phyloP scores from a whole-genome alignment of 202 grass and related monocot species.

The Panicum hallii region DNA sequence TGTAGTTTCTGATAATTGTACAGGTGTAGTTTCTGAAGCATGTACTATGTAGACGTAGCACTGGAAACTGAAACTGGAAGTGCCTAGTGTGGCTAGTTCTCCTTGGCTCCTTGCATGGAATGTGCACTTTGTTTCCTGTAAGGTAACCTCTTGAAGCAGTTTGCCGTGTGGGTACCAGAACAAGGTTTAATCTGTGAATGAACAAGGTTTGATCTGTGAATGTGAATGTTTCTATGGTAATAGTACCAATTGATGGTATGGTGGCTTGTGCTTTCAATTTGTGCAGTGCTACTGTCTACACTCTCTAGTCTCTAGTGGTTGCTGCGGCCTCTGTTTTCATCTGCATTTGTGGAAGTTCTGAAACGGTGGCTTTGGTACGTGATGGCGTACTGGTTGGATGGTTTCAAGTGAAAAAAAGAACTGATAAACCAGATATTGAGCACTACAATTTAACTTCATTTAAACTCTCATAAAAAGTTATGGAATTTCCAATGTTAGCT shows the following conservation, averaged over 20 bases:
- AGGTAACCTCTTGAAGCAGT: background rate
- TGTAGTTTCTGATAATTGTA: conserved; percentile 2
- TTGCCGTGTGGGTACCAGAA: background rate
- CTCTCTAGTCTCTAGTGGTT: background rate
- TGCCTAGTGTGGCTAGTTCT: background rate
- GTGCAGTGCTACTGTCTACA: background rate
- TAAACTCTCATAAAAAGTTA: too few species aligned
- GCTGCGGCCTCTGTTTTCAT: background rate
- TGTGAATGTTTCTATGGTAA: background rate
- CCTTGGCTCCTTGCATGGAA: background rate
- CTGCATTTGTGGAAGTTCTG: background rate
- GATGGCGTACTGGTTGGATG: background rate
- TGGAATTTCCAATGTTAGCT: too few species aligned
- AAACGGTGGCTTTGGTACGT: background rate
- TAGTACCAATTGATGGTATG: background rate
- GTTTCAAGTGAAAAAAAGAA: too few species aligned
- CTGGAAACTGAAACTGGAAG: background rate
- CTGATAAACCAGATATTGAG: too few species aligned
- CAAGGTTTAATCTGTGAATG: background rate
- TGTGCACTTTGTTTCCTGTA: conserved; percentile 5
- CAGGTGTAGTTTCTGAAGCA: conserved; percentile 8
- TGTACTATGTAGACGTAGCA: background rate
- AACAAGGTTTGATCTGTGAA: background rate
- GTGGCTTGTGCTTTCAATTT: background rate
- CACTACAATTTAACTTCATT: too few species aligned